A percentile compares a stretch with the other conserved stretches of the same genome.
Conservation (phyloP, 2,329 filamentous ascomycete genomes). For the Monilinia aucupariae region DNA sequence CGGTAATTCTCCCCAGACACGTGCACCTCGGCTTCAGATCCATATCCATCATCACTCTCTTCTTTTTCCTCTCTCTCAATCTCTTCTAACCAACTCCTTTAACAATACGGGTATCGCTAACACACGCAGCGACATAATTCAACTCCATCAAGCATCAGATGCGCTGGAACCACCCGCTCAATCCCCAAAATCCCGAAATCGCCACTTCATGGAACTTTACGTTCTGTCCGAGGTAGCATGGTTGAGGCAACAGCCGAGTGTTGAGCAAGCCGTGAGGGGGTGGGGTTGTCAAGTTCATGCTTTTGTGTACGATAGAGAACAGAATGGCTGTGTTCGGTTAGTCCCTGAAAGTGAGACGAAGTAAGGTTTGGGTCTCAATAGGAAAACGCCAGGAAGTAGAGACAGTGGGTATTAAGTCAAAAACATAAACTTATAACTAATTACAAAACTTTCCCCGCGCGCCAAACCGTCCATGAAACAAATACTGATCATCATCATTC, state of each 20-base stretch:
- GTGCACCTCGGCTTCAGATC: too few relatives aligned
- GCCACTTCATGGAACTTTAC: conserved; percentile 57
- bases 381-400: not conserved
- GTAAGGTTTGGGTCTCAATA: conserved; percentile 32
- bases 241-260: conserved; percentile 51
- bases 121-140: conserved; percentile 24
- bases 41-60: not conserved
- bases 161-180: conserved; percentile 8
- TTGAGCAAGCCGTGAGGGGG: conserved; percentile 55
- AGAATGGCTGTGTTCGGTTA: conserved; percentile 49
- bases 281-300: conserved; percentile 57
- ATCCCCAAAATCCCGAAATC: conserved; percentile 39
- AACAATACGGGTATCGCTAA: not conserved
- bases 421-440: not conserved
- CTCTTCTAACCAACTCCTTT: not conserved
- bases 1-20: conserved; percentile 32
- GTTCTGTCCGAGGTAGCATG: conserved; percentile 52
- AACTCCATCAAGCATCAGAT: conserved; percentile 23
- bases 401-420: not conserved
- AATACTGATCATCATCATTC: not conserved
- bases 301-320: conserved; percentile 55
- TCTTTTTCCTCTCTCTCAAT: not conserved
- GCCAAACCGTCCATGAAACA: not conserved
- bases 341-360: conserved; percentile 29
- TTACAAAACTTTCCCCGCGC: not conserved